Evolutionary conservation across 73 alveolate genomes (phyloP), one percentile per base, ranked within the genome.

Genomic region (Paramecium tetraurelia): DNA sequence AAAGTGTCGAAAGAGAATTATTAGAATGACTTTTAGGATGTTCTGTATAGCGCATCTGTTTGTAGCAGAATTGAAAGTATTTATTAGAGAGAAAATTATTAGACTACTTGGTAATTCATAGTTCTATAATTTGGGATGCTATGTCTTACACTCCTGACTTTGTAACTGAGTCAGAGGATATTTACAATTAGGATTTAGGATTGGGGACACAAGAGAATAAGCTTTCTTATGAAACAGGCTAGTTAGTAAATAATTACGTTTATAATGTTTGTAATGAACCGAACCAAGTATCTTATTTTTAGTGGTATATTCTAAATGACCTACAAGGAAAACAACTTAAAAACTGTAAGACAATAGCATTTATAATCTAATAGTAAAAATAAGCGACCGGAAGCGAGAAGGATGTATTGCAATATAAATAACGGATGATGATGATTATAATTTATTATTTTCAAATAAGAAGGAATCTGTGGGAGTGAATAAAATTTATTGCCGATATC

Each of bases 401-500:
- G 90, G 90, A 80, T 80, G 90, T 18, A 80, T 80, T 80, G 90
- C 90, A 24, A n/a, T 80, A 22, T 21, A 80, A 43, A 80, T 80
- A 18, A 10, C 43, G 1, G 90, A 80, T 43, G 90, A 80, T 44
- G 38, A 21, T 80, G 90, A 80, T 80, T 80, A 40, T 33, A 12
- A 63, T 63, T 63, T 31, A 63, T 11, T 63, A 31, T 12, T 63
- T 21, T 31, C 27, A 12, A 27, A 63, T 27, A 63, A 27, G 14
- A 53, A 53, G 22, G 69, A 53, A 63, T 2, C 41, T 3, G 21
- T 80, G 9, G 90, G 90, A 80, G 70, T 44, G 2, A 80, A 80
- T 80, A 59, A 44, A 40, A 80, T 80, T 10, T 80, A 80, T 44
- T 80, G 90, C 48, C 0, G 90, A 80, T 80, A 80, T 80, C 27